These are phyloP conservation scores for Hypoxylon subgilvum DNA, from an alignment of 495 filamentous ascomycete genomes.

Conservation along the genomic window DNA sequence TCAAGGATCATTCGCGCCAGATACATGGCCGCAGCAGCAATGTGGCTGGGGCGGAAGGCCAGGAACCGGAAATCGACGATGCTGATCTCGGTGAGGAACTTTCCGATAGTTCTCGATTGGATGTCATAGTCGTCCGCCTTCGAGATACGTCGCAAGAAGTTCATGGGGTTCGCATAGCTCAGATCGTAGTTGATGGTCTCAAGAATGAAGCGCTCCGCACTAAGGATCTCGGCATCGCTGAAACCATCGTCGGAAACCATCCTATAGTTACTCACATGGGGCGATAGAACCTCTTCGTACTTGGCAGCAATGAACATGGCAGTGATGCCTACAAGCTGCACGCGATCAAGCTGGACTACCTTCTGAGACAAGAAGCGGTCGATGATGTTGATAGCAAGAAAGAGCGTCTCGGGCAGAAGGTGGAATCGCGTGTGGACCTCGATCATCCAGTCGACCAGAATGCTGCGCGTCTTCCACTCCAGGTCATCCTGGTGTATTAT, in stretches of 20 bases:
- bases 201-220: conserved; percentile 92
- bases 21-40: conserved; percentile 94
- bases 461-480: conserved; percentile 98
- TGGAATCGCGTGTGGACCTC: conserved; percentile 98
- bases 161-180: conserved; percentile 99
- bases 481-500: conserved; percentile 92
- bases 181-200: conserved; percentile 92
- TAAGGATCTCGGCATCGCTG: conserved; percentile 93
- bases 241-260: conserved; percentile 97
- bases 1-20: conserved; percentile 86
- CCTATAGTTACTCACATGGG: conserved; percentile 94
- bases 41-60: conserved; percentile 80
- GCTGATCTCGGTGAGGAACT: conserved; percentile 98
- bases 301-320: conserved; percentile 99
- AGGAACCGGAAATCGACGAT: conserved; percentile 93
- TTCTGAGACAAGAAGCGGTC: conserved; percentile 95
- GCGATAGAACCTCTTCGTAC: conserved; percentile 96
- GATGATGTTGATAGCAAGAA: conserved; percentile 96
- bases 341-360: conserved; percentile 89
- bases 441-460: conserved; percentile 97
- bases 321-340: conserved; percentile 95
- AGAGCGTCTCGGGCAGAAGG: conserved; percentile 95
- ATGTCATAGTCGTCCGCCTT: conserved; percentile 99
- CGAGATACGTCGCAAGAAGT: conserved; percentile 96
- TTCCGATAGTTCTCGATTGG: conserved; percentile 92